Base-by-base conservation (phyloP, 83 land plant species). In the Diphasiastrum complanatum region DNA sequence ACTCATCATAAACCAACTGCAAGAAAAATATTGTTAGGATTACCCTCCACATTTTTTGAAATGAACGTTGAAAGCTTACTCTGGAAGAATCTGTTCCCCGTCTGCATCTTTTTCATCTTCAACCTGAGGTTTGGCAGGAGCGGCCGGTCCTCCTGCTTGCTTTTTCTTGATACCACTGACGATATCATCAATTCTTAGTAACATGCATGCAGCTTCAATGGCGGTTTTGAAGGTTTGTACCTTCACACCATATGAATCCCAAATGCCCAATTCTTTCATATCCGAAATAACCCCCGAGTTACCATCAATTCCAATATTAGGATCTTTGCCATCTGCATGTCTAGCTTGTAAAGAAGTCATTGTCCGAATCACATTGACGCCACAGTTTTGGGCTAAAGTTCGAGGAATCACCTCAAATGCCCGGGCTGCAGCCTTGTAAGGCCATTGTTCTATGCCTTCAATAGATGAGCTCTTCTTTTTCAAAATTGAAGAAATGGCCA, bases 321-420 rank as follows among this genome's bases (percentile, higher is more conserved):
- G 83, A 64, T 87, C 83, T 60, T 88, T 88, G 51, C 76, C 85
- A 76, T 83, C 85, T 22, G 97, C 97, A 71, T 92, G 97, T 95
- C 83, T 92, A 71, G 96, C 97, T 75, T 92, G 97, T 41, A 92
- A 74, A 2, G 84, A 89, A 58, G 97, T 92, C 97, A 92, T 92
- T 6, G 87, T 85, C 26, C 97, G 74, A 52, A 92, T 88, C 2
- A 92, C 97, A 75, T 88, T 92, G 14, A 92, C 93, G 5, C 97
- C 97, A 76, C 97, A 92, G 67, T 92, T 92, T 38, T 92, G 97
- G 24, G 95, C 85, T 59, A 92, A 71, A 16, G 97, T 92, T 11
- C 97, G 71, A 24, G 97, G 97, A 51, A 92, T 92, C 25, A 88
- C 95, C 75, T 92, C 95, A 74, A 88, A 83, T 53, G 97, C 97